phyloP scores from a whole-genome alignment of 2,329 filamentous ascomycete genomes.

The Colletotrichum karsti region DNA sequence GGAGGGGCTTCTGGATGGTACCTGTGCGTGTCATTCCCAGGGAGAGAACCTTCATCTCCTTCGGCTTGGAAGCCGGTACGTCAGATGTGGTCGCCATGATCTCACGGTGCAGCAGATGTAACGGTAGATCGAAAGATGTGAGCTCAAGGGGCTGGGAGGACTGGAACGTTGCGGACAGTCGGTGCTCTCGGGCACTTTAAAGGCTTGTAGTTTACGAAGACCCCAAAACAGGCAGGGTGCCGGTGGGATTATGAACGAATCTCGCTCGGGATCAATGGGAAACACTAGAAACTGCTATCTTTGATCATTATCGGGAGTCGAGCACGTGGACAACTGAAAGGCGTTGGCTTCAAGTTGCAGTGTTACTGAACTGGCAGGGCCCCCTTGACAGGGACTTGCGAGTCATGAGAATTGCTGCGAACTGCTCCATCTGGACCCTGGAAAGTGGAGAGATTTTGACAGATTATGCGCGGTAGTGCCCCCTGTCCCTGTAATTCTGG shows the following conservation, averaged over 20 bases:
- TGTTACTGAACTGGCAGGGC: neutral
- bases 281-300: neutral
- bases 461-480: neutral
- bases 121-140: neutral
- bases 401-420: neutral
- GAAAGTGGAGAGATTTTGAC: neutral
- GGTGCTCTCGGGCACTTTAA: neutral
- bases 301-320: neutral
- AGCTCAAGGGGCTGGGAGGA: neutral
- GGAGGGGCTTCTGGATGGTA: neutral
- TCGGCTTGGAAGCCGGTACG: neutral
- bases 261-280: neutral
- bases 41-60: constrained; percentile 39
- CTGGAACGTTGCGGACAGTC: neutral
- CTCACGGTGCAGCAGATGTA: neutral
- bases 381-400: neutral
- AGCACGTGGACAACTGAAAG: constrained; percentile 13
- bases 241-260: neutral
- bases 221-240: neutral
- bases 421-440: neutral
- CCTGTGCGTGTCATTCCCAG: constrained; percentile 42
- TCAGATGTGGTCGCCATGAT: neutral
- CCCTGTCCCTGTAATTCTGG: neutral
- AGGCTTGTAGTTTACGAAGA: neutral
- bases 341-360: neutral